Evolutionary conservation across 169 alveolate genomes (phyloP).

Genomic region (Eimeria falciformis): DNA sequence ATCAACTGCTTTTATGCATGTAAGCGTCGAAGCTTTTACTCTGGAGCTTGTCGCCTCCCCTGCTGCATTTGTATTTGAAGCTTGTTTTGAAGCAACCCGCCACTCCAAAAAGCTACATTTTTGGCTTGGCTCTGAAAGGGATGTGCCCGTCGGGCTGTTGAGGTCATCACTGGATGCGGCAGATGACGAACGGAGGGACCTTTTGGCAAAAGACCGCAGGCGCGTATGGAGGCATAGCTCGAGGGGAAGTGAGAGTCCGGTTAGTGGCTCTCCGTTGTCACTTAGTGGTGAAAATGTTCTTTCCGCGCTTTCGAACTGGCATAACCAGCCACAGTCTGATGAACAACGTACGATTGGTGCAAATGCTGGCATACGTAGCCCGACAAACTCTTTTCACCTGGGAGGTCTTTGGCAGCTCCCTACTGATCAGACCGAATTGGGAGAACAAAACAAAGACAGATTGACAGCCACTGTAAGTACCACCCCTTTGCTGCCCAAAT

Average conservation of each 20-base stretch:
- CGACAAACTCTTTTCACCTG: neutral
- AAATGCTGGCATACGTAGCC: neutral
- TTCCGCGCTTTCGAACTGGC: neutral
- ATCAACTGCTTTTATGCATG: constrained; percentile 33
- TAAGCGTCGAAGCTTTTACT: neutral
- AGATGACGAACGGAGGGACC: neutral
- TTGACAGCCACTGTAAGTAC: neutral
- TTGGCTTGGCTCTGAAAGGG: neutral
- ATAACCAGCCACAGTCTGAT: neutral
- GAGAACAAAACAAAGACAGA: neutral
- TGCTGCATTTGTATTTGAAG: constrained; percentile 4
- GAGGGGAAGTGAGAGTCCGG: neutral
- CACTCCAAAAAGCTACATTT: constrained; percentile 12
- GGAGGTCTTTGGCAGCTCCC: neutral
- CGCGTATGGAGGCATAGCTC: neutral
- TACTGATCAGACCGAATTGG: neutral
- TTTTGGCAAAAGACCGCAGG: neutral
- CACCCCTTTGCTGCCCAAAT: no score
- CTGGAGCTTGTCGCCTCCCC: constrained; percentile 35
- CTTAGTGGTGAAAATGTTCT: neutral
- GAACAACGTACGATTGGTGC: neutral
- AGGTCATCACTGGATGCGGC: neutral
- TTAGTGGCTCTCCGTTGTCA: neutral
- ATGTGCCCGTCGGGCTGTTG: neutral
- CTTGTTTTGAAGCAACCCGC: constrained; percentile 18